A percentile compares a stretch with the other conserved stretches of the same genome.
Evolutionary conservation across 257 asterid genomes (phyloP).

Genomic region (Leonotis leonurus): DNA sequence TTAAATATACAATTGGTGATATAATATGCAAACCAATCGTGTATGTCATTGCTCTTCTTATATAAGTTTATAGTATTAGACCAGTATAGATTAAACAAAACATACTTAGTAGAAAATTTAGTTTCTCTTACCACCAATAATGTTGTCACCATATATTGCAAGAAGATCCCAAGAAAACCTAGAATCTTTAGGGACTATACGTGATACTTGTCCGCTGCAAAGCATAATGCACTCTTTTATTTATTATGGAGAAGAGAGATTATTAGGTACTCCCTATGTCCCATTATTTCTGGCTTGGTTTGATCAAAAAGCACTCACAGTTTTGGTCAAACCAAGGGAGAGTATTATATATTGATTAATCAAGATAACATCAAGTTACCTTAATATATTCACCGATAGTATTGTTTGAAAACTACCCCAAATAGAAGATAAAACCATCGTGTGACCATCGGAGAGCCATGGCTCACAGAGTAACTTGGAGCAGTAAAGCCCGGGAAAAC

Average conservation of each 20-base stretch:
- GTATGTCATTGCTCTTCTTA: too few relatives aligned
- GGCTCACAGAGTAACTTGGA: constrained; percentile 44
- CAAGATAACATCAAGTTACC: constrained; percentile 35
- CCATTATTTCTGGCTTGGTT: too few relatives aligned
- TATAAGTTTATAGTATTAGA: too few relatives aligned
- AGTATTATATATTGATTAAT: background rate
- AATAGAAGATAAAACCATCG: constrained; percentile 61
- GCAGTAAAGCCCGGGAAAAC: constrained; percentile 81
- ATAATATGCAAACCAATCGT: too few relatives aligned
- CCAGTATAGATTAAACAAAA: constrained; percentile 10
- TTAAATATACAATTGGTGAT: too few relatives aligned
- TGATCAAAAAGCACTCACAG: too few relatives aligned
- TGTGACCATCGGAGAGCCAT: constrained; percentile 89
- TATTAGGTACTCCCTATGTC: background rate
- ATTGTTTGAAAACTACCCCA: constrained; percentile 76
- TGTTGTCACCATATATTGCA: constrained; percentile 57
- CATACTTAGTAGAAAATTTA: background rate
- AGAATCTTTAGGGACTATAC: constrained; percentile 62
- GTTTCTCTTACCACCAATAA: constrained; percentile 54
- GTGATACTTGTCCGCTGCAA: constrained; percentile 63
- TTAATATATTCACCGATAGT: constrained; percentile 54
- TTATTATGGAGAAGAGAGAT: constrained; percentile 2
- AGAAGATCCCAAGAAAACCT: constrained; percentile 67
- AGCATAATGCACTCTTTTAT: constrained; percentile 6
- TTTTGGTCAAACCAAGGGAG: too few relatives aligned